phyloP scores from a whole-genome alignment of 371 early-diverging fungal species.

The Syncephalastrum sp. region DNA sequence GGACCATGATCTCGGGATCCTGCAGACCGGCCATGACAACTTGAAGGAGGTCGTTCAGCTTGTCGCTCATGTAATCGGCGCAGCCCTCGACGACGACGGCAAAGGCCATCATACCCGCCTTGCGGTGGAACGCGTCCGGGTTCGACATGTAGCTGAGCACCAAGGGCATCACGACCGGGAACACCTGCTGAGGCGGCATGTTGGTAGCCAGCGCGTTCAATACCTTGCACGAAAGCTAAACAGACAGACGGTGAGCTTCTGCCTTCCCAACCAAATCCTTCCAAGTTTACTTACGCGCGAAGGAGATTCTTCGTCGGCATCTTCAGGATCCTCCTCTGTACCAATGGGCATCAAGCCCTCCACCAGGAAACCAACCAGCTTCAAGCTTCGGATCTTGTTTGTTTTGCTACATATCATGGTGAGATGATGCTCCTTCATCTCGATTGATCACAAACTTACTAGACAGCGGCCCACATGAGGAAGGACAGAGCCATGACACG shows the following conservation, averaged over 20 bases:
- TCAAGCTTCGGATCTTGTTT: constrained; percentile 77
- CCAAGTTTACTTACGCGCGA: constrained; percentile 52
- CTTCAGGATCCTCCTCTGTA: constrained; percentile 83
- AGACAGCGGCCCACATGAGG: constrained; percentile 80
- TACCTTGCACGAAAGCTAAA: constrained; percentile 61
- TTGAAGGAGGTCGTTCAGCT: constrained; percentile 71
- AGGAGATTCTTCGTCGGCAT: constrained; percentile 83
- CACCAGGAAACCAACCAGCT: constrained; percentile 75
- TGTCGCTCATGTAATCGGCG: constrained; percentile 77
- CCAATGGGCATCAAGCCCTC: constrained; percentile 80
- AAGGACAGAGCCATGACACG: constrained; percentile 84
- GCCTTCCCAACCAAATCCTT: not conserved
- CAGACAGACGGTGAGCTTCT: not conserved
- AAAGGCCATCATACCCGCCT: constrained; percentile 88
- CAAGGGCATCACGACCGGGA: constrained; percentile 71
- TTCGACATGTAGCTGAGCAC: constrained; percentile 77
- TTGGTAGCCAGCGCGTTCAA: constrained; percentile 78
- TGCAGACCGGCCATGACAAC: constrained; percentile 77
- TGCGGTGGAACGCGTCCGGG: constrained; percentile 69
- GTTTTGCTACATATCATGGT: constrained; percentile 55
- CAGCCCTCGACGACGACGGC: constrained; percentile 87
- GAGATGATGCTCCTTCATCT: not conserved
- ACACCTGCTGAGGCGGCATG: constrained; percentile 86
- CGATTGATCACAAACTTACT: constrained; percentile 49
- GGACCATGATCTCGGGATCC: constrained; percentile 76